Conservation (phyloP, 2,329 filamentous ascomycete genomes). For the Neonectria sp. region DNA sequence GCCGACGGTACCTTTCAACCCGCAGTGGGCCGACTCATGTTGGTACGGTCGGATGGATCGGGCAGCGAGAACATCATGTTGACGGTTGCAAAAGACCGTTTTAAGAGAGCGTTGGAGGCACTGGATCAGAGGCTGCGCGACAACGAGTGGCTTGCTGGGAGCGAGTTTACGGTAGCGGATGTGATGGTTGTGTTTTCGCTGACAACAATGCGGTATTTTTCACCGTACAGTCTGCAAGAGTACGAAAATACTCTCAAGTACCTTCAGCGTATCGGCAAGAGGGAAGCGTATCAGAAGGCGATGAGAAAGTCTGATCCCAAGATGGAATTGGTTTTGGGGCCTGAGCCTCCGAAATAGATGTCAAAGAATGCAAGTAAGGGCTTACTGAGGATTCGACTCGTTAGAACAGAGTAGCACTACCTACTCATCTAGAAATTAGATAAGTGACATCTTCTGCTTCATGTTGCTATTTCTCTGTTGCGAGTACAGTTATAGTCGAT, state of each 20-base stretch:
- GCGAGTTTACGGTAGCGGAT: conserved; percentile 76
- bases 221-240: conserved; percentile 56
- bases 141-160: conserved; percentile 71
- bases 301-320: conserved; percentile 66
- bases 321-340: conserved; percentile 53
- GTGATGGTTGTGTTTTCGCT: conserved; percentile 74
- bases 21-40: conserved; percentile 55
- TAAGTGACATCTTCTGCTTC: too few relatives aligned
- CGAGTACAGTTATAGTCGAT: too few relatives aligned
- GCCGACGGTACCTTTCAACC: conserved; percentile 63
- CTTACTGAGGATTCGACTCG: too few relatives aligned
- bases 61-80: conserved; percentile 44
- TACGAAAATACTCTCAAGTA: conserved; percentile 63
- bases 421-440: too few relatives aligned
- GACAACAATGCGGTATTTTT: conserved; percentile 72
- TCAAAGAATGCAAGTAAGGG: too few relatives aligned
- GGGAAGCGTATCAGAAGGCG: conserved; percentile 63
- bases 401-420: too few relatives aligned
- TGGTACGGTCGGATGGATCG: conserved; percentile 41
- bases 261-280: conserved; percentile 58
- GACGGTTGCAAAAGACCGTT: conserved; percentile 50
- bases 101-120: conserved; percentile 60
- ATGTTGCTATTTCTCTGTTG: too few relatives aligned
- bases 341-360: conserved; percentile 34
- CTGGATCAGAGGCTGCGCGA: conserved; percentile 65